Evolutionary conservation across 768 basidiomycete species (phyloP), one percentile per base, ranked within the genome.

Genomic region (Sistotremastrum suecicum): DNA sequence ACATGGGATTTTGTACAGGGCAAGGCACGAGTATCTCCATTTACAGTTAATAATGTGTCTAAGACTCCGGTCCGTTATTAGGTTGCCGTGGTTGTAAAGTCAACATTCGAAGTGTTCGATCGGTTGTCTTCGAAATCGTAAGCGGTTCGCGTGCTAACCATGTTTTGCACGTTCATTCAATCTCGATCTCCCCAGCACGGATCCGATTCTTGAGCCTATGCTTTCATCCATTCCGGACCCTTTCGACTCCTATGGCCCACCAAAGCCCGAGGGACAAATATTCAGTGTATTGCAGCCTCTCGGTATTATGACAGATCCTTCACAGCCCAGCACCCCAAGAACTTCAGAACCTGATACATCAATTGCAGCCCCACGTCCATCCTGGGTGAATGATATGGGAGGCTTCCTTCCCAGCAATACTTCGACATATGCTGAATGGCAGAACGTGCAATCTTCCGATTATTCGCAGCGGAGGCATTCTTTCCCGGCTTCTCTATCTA

Each of bases 1-100:
- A 83, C 89, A n/a, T 97, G 92, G 92, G 79, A 91, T 54, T 75
- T 78, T 9, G 87, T 94, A 5, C 79, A 92, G 58, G 76, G 71
- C 51, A 94, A 92, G 69, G 83, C 84, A 52, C 34, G 60, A 52
- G n/a, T 32, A 31, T 35, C 33, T 7, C 34, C 31, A 36, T 42
- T 43, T 36, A 35, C 39, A 9, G 7, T 6, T 34, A 9, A 6
- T n/a, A n/a, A 11, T 37, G 20, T 5, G 30, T 30, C 7, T 7
- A 8, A 39, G 28, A 31, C 32, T 10, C 36, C 31, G 46, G 42
- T 5, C 10, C n/a, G 10, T 11, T 29, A 41, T 35, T 46, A 84
- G 83, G 69, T 80, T 43, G 89, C 81, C 56, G 70, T 91, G 33
- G 81, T 81, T 3, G 83, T 94, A 44, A 80, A 90, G 45, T 87